Conservation (phyloP, 192 early-diverging fungal genomes). For the Backusella luteola region DNA sequence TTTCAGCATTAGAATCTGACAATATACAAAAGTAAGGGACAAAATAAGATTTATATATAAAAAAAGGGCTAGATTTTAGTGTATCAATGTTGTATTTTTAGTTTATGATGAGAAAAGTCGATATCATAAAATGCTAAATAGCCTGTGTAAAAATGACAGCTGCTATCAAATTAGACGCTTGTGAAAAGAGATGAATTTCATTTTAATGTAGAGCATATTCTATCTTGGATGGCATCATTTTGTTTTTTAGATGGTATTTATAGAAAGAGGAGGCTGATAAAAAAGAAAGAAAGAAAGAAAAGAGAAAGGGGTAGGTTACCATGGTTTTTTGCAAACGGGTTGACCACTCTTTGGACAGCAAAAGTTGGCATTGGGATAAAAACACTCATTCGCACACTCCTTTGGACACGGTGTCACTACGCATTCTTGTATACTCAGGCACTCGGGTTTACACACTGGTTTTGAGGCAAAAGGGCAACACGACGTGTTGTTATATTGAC, state of each 20-base stretch:
- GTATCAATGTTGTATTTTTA: not conserved
- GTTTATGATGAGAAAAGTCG: too few relatives aligned
- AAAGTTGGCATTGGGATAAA: slow-evolving; percentile 15
- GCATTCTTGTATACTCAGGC: not conserved
- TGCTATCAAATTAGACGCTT: not conserved
- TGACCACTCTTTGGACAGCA: slow-evolving; percentile 20
- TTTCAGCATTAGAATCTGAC: not conserved
- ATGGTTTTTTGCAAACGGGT: slow-evolving; percentile 1
- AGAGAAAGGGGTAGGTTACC: not conserved
- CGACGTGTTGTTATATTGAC: not conserved
- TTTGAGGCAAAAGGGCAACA: slow-evolving; percentile 14
- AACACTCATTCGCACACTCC: slow-evolving; percentile 2
- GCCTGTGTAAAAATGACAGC: not conserved
- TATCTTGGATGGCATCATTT: not conserved
- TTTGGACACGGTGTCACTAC: slow-evolving; percentile 14
- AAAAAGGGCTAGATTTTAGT: not conserved
- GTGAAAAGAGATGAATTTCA: not conserved
- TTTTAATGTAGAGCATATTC: too few relatives aligned
- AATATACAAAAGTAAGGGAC: too few relatives aligned
- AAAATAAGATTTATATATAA: too few relatives aligned
- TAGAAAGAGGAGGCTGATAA: not conserved
- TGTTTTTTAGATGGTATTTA: not conserved
- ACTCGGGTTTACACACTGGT: slow-evolving; percentile 11
- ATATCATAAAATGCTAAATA: too few relatives aligned
- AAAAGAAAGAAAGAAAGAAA: not conserved